A percentile compares a stretch with the other conserved stretches of the same genome.
Evolutionary conservation across 495 filamentous ascomycete genomes (phyloP).

Genomic region (Neurospora sp.): DNA sequence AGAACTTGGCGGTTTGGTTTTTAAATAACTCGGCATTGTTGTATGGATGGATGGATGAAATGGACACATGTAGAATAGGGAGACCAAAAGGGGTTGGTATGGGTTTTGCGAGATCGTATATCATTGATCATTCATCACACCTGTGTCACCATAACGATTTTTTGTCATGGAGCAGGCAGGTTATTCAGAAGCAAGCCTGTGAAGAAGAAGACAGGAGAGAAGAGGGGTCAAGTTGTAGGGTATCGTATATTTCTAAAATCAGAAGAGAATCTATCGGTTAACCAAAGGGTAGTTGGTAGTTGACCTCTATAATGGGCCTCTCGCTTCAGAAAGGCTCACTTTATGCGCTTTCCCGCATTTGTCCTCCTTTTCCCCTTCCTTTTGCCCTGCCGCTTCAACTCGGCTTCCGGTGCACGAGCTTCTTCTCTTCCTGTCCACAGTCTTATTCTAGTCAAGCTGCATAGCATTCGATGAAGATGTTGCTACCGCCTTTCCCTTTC

Average conservation of each 20-base stretch:
- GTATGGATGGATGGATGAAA: neutral
- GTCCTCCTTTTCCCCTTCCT: neutral
- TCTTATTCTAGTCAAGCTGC: constrained; percentile 3
- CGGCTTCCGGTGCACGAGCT: neutral
- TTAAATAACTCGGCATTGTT: neutral
- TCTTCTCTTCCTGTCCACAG: neutral
- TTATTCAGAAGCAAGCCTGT: neutral
- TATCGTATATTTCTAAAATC: neutral
- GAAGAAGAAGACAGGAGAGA: neutral
- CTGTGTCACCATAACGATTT: neutral
- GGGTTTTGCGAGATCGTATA: neutral
- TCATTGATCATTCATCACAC: neutral
- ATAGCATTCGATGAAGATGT: constrained; percentile 7
- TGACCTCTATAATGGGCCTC: neutral
- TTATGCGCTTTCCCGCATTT: neutral
- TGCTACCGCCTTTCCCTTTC: constrained; percentile 15
- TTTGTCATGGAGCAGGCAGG: neutral
- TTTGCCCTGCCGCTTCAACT: neutral
- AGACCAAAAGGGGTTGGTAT: neutral
- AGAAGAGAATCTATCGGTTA: neutral
- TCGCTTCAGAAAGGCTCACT: neutral
- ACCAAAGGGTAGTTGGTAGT: neutral
- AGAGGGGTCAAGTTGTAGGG: neutral
- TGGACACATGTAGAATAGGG: neutral
- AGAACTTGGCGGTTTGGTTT: neutral